These are phyloP conservation scores for Sedum album DNA, from an alignment of 164 flowering plant species.

Conservation along the genomic window DNA sequence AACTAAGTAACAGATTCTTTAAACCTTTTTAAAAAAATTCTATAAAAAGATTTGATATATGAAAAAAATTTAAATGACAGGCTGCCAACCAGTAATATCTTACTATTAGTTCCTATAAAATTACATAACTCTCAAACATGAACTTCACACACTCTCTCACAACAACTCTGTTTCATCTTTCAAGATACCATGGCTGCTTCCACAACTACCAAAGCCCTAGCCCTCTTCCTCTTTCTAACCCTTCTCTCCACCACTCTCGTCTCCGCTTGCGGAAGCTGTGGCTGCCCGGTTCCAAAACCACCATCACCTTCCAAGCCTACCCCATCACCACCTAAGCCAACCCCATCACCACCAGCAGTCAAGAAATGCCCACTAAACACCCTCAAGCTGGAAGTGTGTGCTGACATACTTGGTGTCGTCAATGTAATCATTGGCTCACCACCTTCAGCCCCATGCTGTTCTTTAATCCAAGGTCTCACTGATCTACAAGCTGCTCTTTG, in stretches of 20 bases:
- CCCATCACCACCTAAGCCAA: background rate
- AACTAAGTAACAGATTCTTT: too few species aligned
- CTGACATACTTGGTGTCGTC: background rate
- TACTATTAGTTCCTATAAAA: constrained; percentile 7
- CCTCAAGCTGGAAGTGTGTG: constrained; percentile 7
- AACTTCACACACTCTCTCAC: background rate
- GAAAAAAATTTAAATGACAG: too few species aligned
- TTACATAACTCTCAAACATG: background rate
- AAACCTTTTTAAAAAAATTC: too few species aligned
- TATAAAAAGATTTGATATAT: too few species aligned
- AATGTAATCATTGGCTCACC: constrained; percentile 3
- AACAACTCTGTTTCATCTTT: background rate
- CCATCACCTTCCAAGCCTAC: constrained; percentile 5
- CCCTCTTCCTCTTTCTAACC: constrained; percentile 3
- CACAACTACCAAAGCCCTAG: constrained; percentile 5
- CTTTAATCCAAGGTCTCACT: background rate
- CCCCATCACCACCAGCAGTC: background rate
- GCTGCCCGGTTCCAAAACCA: constrained; percentile 1
- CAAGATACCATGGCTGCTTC: background rate
- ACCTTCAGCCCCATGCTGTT: constrained; percentile 5
- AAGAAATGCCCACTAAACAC: constrained; percentile 4
- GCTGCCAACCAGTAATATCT: too few species aligned
- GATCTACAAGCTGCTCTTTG: constrained; percentile 8
- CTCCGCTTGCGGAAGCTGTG: background rate
- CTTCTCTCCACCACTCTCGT: constrained; percentile 4